phyloP scores from a whole-genome alignment of 2,329 filamentous ascomycete species.

The Byssothecium circinans region DNA sequence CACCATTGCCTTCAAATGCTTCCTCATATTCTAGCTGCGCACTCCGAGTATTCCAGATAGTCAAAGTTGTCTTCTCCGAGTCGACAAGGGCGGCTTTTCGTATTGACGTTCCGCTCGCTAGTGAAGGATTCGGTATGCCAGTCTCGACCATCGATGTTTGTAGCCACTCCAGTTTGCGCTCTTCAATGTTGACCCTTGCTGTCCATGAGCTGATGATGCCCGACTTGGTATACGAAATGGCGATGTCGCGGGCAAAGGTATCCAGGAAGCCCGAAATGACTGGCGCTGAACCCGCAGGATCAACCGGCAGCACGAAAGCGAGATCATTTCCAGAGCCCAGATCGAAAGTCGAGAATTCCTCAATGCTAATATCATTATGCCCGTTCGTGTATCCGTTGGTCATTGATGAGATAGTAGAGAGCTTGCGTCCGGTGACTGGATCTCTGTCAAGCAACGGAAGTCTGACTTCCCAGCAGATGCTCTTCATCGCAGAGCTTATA shows the following conservation, averaged over 20 bases:
- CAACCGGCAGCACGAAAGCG: conserved; percentile 72
- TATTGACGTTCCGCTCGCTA: conserved; percentile 83
- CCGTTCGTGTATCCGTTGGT: conserved; percentile 37
- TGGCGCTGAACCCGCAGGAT: conserved; percentile 76
- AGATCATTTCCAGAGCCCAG: conserved; percentile 59
- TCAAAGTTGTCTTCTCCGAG: conserved; percentile 69
- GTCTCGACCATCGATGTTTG: conserved; percentile 81
- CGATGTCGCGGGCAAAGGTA: conserved; percentile 81
- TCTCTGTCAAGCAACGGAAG: conserved; percentile 54
- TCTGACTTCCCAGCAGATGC: conserved; percentile 77
- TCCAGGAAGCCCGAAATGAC: conserved; percentile 78
- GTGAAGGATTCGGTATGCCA: conserved; percentile 68
- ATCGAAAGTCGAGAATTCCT: conserved; percentile 71
- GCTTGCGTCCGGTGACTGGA: conserved; percentile 29
- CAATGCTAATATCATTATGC: conserved; percentile 50
- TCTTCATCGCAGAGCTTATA: conserved; percentile 74
- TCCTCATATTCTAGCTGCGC: conserved; percentile 80
- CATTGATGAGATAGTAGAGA: conserved; percentile 20
- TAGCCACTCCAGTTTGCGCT: conserved; percentile 74
- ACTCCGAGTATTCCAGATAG: conserved; percentile 87
- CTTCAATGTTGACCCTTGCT: conserved; percentile 66
- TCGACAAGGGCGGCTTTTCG: conserved; percentile 86
- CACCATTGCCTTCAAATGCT: conserved; percentile 70
- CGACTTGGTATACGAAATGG: conserved; percentile 76
- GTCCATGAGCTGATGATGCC: conserved; percentile 85